Evolutionary conservation across 495 filamentous ascomycete genomes (phyloP), one percentile per base, ranked within the genome.

Genomic region (Bryoglossum gracile): DNA sequence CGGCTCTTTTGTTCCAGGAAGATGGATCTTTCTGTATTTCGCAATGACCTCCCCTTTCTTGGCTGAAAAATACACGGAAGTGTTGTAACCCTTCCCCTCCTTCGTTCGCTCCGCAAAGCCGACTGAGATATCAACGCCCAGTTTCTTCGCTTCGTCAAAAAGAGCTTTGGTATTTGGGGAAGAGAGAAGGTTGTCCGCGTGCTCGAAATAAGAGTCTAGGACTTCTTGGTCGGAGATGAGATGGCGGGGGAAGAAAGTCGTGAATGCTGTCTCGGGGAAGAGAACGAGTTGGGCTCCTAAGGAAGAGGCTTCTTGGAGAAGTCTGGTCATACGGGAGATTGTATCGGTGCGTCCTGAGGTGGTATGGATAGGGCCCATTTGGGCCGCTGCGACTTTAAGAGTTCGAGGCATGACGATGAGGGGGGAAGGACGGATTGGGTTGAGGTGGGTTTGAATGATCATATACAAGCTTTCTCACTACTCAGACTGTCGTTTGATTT

Each of bases 21-120:
- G 60, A 54, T 75, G 72, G 22, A 75, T 61, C 55, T 75, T 75
- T 45, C 72, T 65, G 55, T 75, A 75, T 50, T 70, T 73, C 38
- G 59, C 55, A 11, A 75, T 55, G 17, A 75, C 59, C 18, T 57
- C 57, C 22, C 60, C 61, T 23, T 55, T 55, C 9, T 55, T 53
- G 3, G 68, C 67, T n/a, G 66, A 69, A 57, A 68, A 75, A 53
- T 73, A 73, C 13, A 73, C 56, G 46, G 60, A 60, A 37, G 64
- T 67, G 57, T 75, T 75, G 53, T 68, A 75, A 1, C 61, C 59
- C 16, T 51, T 58, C 34, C 64, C 65, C 8, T 66, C 56, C 13
- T 56, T 42, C 10, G 58, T 59, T 14, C 57, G 48, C 50, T 75
- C 72, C 0, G 68, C 72, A 53, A 67, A 73, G 9, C 72, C 72